Evolutionary conservation across 352 stramenopile species (phyloP).

Genomic region (Phytophthora pseudosyringae): DNA sequence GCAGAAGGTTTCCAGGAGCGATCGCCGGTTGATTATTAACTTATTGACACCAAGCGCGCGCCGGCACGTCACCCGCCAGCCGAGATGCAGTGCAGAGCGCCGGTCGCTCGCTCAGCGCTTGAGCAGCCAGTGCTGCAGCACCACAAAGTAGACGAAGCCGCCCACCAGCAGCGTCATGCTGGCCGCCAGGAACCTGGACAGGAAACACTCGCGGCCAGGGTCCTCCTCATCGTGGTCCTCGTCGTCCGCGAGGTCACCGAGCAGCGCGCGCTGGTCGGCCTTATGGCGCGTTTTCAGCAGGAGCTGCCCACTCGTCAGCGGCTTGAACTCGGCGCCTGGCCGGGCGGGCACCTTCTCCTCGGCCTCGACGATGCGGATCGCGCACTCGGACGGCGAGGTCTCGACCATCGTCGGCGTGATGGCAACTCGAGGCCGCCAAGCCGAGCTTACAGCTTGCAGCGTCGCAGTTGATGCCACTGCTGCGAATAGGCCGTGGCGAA

Average conservation of each 20-base stretch:
- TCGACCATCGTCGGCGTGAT: slow-evolving; percentile 15
- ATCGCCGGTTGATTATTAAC: slow-evolving; percentile 21
- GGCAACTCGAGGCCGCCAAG: neutral
- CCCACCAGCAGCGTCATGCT: slow-evolving; percentile 44
- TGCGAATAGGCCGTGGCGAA: neutral
- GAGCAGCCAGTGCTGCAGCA: slow-evolving; percentile 27
- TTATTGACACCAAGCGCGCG: slow-evolving; percentile 16
- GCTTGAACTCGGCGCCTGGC: slow-evolving; percentile 18
- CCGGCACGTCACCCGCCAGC: slow-evolving; percentile 24
- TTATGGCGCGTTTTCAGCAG: slow-evolving; percentile 27
- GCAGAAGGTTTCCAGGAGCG: slow-evolving; percentile 27
- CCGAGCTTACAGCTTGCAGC: neutral
- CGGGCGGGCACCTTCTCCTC: slow-evolving; percentile 4
- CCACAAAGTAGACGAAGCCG: slow-evolving; percentile 58
- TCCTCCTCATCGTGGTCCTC: slow-evolving; percentile 23
- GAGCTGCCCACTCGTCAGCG: slow-evolving; percentile 33
- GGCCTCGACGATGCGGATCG: slow-evolving; percentile 19
- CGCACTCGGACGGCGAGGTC: slow-evolving; percentile 16
- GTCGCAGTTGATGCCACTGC: neutral
- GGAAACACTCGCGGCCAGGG: slow-evolving; percentile 43
- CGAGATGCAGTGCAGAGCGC: slow-evolving; percentile 10
- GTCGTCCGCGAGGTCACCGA: slow-evolving; percentile 12
- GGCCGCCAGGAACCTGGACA: slow-evolving; percentile 55
- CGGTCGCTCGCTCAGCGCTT: slow-evolving; percentile 4
- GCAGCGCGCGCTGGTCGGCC: slow-evolving; percentile 9